Evolutionary conservation across 164 flowering plant species (phyloP), one percentile per base, ranked within the genome.

Genomic region (Chimonanthus salicifolius): DNA sequence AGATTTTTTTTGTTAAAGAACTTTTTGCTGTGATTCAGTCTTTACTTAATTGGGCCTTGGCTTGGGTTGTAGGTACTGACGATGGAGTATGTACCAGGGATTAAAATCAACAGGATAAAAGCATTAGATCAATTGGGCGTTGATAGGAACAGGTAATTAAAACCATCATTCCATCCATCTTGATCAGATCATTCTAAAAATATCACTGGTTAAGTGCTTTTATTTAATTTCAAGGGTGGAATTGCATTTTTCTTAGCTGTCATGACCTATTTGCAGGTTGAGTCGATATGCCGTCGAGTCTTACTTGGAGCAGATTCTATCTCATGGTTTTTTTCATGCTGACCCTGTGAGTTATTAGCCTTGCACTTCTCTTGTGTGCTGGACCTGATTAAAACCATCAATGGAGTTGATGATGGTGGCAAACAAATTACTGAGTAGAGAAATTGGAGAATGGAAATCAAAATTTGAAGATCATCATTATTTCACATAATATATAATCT

Each of bases 71-170:
- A 95, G 99, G 87, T 95, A 77, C 78, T 95, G 81, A 92, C 97
- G 6, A 95, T 95, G 99, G 99, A 95, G 84, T 95, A 95, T 81
- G 98, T 95, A 47, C 99, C 99, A 2, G 99, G 99, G 74, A 95
- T 95, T 77, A 95, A 95, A 79, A 93, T 95, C 83, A 95, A 93
- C 79, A 92, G 90, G 80, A 92, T 88, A 82, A 81, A 87, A 79
- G 98, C 99, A 50, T 81, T 95, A 75, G 98, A 95, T 85, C 88
- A 95, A 76, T 82, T 95, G 77, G 99, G 99, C 16, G 92, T 95
- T 83, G 98, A 95, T 81, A 91, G 97, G 44, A 64, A 93, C 82
- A 88, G 90, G 99, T 90, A 73, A 73, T 54, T 54, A n/a, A 54
- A 54, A 10, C 60, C 47, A 4, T 68, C 7, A 10, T 68, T 11